Base-by-base conservation (phyloP, 495 filamentous ascomycete genomes). In the Xylaria telfairii region DNA sequence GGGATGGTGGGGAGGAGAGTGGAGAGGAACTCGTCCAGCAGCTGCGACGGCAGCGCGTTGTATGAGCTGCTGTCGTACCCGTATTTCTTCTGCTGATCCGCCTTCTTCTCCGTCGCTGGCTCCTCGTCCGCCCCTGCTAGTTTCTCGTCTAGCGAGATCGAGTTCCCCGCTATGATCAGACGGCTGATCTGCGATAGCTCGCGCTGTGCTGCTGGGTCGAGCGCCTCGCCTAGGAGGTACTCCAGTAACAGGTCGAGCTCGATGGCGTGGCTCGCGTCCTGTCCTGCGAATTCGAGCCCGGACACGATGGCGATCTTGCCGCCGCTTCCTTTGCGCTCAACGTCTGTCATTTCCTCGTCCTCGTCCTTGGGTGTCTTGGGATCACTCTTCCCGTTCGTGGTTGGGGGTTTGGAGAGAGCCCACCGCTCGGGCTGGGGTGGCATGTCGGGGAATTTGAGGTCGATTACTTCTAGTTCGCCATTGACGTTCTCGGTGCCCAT, bases 391-490 rank as follows among this genome's bases (percentile, higher is more conserved):
- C 63, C 70, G 3, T 76, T 79, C 24, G 73, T 71, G 1, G 67
- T 39, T 28, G 77, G 44, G 0, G 77, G 65, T 28, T 81, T 79
- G 6, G 82, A 78, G 6, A 85, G 82, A 41, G 90, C 87, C 94
- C 93, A 97, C 44, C 94, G 89, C 59, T 85, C 83, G 30, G 93
- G 91, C 74, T 98, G 96, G 0, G 88, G 89, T 12, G 96, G 85
- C 3, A 99, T 81, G 77, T 97, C 94, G 10, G 96, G 92, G 37
- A 97, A 87, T 74, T 93, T 92, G 65, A 97, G 84, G 79, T 97
- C 94, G 32, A 98, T 86, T 5, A 97, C 92, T 72, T 98, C 92
- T 66, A 99, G 96, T 72, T 96, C 92, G 51, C 96, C 96, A 81
- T 96, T 90, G 34, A 86, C 84, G 71, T 96, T 97, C 76, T 99